phyloP scores from a whole-genome alignment of 768 basidiomycete genomes.

The Tricholoma hemisulphureum region DNA sequence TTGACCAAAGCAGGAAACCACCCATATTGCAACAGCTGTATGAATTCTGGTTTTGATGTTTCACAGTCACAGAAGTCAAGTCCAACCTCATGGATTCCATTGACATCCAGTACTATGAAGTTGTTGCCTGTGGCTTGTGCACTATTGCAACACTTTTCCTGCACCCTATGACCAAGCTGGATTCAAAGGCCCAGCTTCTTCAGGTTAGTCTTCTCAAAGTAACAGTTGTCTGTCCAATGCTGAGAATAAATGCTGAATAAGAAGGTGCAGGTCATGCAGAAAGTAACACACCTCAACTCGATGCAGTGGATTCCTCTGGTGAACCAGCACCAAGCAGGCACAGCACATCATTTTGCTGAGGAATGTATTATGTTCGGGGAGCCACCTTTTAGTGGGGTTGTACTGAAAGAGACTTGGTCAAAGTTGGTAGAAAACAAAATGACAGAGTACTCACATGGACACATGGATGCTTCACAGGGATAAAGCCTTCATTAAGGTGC shows the following conservation, averaged over 20 bases:
- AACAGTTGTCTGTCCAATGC: background rate
- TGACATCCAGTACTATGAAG: no score
- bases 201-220: background rate
- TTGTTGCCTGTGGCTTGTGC: constrained; percentile 10
- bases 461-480: background rate
- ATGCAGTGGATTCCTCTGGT: constrained; percentile 1
- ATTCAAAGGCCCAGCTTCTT: constrained; percentile 2
- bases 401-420: background rate
- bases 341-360: constrained; percentile 4
- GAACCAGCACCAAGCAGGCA: background rate
- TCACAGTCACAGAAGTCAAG: no score
- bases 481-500: background rate
- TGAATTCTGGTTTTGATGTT: constrained; percentile 5
- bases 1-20: constrained; percentile 20
- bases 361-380: background rate
- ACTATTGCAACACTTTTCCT: constrained; percentile 19
- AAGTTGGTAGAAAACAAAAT: no score
- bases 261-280: background rate
- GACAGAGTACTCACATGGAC: background rate
- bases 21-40: constrained; percentile 17
- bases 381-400: background rate
- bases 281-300: constrained; percentile 2
- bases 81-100: no score
- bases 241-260: background rate
- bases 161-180: constrained; percentile 10